Conservation (phyloP, 768 basidiomycete genomes). For the Leccinum arenicola region DNA sequence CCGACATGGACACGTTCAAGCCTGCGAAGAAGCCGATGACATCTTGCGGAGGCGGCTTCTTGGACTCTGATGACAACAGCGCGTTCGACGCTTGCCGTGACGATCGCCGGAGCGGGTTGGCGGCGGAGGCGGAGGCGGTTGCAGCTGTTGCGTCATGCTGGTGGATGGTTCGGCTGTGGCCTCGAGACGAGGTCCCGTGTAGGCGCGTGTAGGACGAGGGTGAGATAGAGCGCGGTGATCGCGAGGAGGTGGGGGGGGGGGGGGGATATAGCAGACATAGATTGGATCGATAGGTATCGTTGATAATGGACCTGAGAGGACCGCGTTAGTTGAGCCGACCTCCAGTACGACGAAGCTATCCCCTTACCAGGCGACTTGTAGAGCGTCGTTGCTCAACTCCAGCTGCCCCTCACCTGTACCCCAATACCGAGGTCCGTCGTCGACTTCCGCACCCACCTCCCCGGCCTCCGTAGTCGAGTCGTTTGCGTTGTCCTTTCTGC, state of each 20-base stretch:
- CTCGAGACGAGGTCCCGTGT: slow-evolving; percentile 46
- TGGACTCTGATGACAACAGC: slow-evolving; percentile 17
- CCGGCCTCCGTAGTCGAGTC: slow-evolving; percentile 54
- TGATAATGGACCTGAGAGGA: slow-evolving; percentile 88
- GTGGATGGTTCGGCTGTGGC: slow-evolving; percentile 22
- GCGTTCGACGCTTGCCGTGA: slow-evolving; percentile 44
- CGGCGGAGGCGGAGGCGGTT: not conserved
- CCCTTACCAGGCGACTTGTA: slow-evolving; percentile 89
- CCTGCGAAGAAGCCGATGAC: slow-evolving; percentile 80
- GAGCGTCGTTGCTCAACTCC: slow-evolving; percentile 65
- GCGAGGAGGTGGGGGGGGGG: slow-evolving; percentile 89
- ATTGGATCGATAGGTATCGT: slow-evolving; percentile 93
- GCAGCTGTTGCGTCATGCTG: not conserved
- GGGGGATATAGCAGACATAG: slow-evolving; percentile 94
- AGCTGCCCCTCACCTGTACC: slow-evolving; percentile 78
- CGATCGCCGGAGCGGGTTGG: slow-evolving; percentile 50
- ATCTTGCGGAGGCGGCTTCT: slow-evolving; percentile 49
- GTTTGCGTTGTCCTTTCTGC: slow-evolving; percentile 51
- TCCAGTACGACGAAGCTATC: not conserved
- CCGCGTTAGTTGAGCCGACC: not conserved
- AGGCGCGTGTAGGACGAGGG: slow-evolving; percentile 68
- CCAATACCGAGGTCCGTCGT: slow-evolving; percentile 69
- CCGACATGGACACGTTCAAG: slow-evolving; percentile 80
- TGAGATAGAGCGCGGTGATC: slow-evolving; percentile 87
- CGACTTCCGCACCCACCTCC: slow-evolving; percentile 49